Evolutionary conservation across 2,329 filamentous ascomycete species (phyloP).

Genomic region (Lachnellula hyalina): DNA sequence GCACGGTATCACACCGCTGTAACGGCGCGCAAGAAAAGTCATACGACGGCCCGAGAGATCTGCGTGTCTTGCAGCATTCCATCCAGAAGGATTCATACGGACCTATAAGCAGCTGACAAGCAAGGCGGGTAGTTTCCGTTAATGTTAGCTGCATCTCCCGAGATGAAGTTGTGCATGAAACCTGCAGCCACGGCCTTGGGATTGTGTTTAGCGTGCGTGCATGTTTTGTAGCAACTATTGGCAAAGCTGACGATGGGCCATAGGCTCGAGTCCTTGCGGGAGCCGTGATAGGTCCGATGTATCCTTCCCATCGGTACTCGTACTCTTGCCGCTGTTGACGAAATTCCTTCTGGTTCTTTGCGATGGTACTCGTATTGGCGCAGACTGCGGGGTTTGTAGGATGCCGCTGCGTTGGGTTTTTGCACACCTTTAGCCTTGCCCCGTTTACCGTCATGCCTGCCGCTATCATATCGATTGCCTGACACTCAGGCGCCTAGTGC

Average conservation of each 20-base stretch:
- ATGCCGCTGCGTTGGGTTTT: background rate
- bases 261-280: background rate
- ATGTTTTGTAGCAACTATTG: too few species aligned
- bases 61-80: background rate
- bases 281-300: background rate
- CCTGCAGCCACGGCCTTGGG: background rate
- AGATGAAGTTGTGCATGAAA: background rate
- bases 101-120: background rate
- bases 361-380: background rate
- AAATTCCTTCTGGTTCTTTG: background rate
- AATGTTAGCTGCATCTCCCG: background rate
- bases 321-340: background rate
- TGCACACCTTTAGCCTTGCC: background rate
- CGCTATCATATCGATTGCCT: too few species aligned
- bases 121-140: background rate
- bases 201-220: background rate
- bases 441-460: too few species aligned
- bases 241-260: background rate
- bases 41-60: background rate
- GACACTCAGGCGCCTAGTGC: too few species aligned
- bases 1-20: too few species aligned
- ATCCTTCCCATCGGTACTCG: background rate
- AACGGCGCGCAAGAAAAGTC: background rate
- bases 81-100: background rate
- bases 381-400: background rate